These are phyloP conservation scores for Fragaria iinumae DNA, from an alignment of 306 rosid species.

Conservation along the genomic window DNA sequence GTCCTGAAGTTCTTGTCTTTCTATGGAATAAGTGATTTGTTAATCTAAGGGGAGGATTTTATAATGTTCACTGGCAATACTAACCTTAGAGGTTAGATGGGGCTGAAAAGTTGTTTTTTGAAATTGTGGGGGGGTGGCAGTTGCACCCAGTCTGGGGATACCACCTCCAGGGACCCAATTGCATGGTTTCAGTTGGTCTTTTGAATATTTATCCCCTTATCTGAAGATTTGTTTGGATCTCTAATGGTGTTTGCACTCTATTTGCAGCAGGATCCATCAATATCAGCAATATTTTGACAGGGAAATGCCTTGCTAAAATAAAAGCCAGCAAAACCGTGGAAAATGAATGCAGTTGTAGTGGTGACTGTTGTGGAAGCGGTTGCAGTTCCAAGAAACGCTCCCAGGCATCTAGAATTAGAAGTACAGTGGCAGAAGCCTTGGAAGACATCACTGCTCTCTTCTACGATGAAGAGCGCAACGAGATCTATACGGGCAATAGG, in stretches of 20 bases:
- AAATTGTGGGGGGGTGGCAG: background rate
- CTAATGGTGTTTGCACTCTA: slow-evolving; percentile 33
- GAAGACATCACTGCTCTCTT: slow-evolving; percentile 90
- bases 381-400: slow-evolving; percentile 49
- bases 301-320: slow-evolving; percentile 83
- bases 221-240: slow-evolving; percentile 1
- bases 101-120: background rate
- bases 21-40: background rate
- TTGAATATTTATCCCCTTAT: background rate
- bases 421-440: slow-evolving; percentile 80
- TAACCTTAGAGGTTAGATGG: background rate
- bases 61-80: background rate
- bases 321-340: slow-evolving; percentile 45
- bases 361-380: slow-evolving; percentile 34
- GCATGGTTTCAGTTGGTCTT: slow-evolving; percentile 1
- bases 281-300: slow-evolving; percentile 86
- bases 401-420: slow-evolving; percentile 46
- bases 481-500: slow-evolving; percentile 83
- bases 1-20: background rate
- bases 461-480: slow-evolving; percentile 88
- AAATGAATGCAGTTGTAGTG: slow-evolving; percentile 43
- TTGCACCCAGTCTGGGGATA: background rate
- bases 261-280: slow-evolving; percentile 84
- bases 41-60: background rate
- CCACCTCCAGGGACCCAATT: background rate